Conservation (phyloP, 345 rosid genomes). For the Abelmoschus esculentus region DNA sequence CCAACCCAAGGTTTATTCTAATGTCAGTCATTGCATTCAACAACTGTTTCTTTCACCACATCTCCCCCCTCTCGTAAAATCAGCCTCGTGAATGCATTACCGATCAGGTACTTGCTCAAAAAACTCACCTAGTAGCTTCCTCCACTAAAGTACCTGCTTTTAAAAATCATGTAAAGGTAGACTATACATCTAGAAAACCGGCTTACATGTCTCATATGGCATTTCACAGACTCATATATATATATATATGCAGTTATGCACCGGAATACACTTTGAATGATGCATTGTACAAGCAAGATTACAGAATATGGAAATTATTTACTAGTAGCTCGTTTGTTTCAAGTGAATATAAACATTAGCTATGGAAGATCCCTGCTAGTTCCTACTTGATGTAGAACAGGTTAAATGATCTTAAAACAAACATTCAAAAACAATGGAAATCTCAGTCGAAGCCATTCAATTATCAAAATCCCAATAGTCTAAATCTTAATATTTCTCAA, state of each 20-base stretch:
- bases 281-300: neutral
- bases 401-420: neutral
- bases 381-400: neutral
- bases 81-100: neutral
- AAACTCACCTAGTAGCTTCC: neutral
- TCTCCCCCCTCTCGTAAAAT: neutral
- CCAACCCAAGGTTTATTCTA: too few relatives aligned
- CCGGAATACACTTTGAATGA: neutral
- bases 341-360: neutral
- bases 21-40: too few relatives aligned
- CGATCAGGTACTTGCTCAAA: neutral
- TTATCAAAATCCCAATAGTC: neutral
- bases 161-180: neutral
- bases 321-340: neutral
- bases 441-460: neutral
- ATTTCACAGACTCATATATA: neutral
- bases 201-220: neutral
- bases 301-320: neutral
- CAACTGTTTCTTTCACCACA: too few relatives aligned
- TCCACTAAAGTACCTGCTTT: neutral
- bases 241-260: neutral
- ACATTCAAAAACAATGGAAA: neutral
- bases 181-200: neutral
- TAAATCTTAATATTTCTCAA: neutral
- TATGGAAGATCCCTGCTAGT: neutral